Base-by-base conservation (phyloP, 192 early-diverging fungal genomes). In the Lobosporangium transversale region DNA sequence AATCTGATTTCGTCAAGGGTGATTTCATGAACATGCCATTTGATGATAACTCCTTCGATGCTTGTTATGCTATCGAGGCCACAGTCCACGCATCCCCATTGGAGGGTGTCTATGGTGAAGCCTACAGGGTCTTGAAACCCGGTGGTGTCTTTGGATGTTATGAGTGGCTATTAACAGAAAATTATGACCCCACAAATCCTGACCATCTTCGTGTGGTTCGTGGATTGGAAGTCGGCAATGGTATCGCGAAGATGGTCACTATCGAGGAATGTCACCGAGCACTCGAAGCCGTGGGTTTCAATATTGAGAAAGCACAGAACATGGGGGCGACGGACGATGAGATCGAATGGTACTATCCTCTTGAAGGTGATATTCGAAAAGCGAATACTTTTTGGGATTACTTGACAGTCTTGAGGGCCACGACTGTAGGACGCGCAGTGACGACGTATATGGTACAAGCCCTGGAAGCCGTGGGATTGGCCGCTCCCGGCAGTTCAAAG, bases 21-120 rank as follows among this genome's bases (percentile, higher is more conserved):
- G 90, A 97, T 78, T 97, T 96, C 66, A 76, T 76, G 73, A 63
- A 90, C 57, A 95, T 97, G 91, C 94, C 95, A 12, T 92, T 97
- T 62, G 87, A 88, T 20, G 89, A 92, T 3, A 86, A 84, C 79
- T 55, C 74, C 27, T 95, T 92, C 58, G 97, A 98, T 78, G 94
- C 94, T 49, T 93, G 90, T 1, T 98, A 97, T 78, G 94, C 95
- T n/a, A 95, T 98, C 63, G 97, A 98, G 85, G 97, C 97, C 30
- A 94, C 92, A 14, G 92, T 91, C 81, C 97, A 98, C 79, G 90
- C 95, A 0, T 92, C 94, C 7, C 78, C 82, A 2, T 87, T 98
- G 24, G 91, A 94, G 71, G 89, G 88, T 62, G 93, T 93, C 44
- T 98, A 97, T 71, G 82, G 86, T 32, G 92, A 98, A 68, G 91